Conservation (phyloP, 164 flowering plant genomes). For the Stephania yunnanensis region DNA sequence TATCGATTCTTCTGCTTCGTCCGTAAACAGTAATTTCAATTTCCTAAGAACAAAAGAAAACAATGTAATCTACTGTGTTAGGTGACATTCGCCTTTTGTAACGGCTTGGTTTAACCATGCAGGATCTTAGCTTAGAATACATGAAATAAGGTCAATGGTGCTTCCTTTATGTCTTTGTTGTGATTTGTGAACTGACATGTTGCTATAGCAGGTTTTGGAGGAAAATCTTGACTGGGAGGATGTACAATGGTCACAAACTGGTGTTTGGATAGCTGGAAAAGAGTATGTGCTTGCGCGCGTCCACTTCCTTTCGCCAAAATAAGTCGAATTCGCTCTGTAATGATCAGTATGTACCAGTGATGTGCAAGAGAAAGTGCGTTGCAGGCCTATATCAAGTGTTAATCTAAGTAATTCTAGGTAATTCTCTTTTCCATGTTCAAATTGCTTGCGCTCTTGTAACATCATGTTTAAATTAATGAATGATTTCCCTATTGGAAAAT, state of each 20-base stretch:
- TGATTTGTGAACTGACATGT: background rate
- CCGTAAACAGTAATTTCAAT: background rate
- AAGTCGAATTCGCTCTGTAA: background rate
- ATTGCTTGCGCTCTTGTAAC: too few relatives aligned
- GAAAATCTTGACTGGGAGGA: constrained; percentile 96
- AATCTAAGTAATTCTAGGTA: too few relatives aligned
- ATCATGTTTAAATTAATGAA: too few relatives aligned
- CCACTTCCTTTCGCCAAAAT: constrained; percentile 52
- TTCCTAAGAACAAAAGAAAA: background rate
- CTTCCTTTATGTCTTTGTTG: background rate
- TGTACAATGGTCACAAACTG: constrained; percentile 93
- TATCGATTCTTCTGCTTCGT: background rate
- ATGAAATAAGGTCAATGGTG: background rate
- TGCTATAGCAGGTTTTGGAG: constrained; percentile 59
- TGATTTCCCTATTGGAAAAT: too few relatives aligned
- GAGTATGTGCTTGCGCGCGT: constrained; percentile 78
- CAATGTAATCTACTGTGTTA: background rate
- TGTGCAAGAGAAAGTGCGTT: background rate
- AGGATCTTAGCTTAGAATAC: background rate
- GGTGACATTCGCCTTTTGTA: background rate
- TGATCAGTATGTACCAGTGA: constrained; percentile 6
- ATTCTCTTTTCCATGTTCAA: too few relatives aligned
- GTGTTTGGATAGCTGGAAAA: constrained; percentile 82
- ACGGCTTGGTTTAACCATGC: background rate
- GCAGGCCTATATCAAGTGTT: too few relatives aligned